Conservation (phyloP, 257 asterid genomes). For the Vinca minor region DNA sequence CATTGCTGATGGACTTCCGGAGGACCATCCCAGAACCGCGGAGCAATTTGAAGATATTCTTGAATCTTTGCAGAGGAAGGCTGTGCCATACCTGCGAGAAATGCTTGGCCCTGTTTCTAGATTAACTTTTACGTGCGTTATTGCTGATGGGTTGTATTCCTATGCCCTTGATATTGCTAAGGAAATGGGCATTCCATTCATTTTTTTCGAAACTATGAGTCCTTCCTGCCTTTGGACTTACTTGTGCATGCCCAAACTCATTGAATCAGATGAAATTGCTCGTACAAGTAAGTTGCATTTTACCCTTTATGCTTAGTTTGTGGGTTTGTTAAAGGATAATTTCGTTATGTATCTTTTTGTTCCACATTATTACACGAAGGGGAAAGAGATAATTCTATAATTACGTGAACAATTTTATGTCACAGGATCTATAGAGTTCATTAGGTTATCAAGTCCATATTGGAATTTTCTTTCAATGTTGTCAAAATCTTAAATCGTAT, state of each 20-base stretch:
- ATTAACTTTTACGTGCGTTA: constrained; percentile 9
- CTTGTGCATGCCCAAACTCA: constrained; percentile 12
- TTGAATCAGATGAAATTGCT: constrained; percentile 16
- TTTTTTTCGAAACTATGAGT: constrained; percentile 14
- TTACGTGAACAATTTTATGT: too few relatives aligned
- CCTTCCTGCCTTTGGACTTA: constrained; percentile 12
- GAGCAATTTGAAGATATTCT: constrained; percentile 12
- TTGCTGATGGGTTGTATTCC: constrained; percentile 12
- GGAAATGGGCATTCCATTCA: constrained; percentile 15
- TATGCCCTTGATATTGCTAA: constrained; percentile 10
- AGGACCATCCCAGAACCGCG: constrained; percentile 16
- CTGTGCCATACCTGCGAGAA: constrained; percentile 8
- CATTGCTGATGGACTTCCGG: constrained; percentile 23
- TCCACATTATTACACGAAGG: too few relatives aligned
- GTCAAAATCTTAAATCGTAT: too few relatives aligned
- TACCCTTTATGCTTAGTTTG: too few relatives aligned
- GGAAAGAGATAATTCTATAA: too few relatives aligned
- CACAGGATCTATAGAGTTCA: too few relatives aligned
- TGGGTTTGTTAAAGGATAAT: too few relatives aligned
- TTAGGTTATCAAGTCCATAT: too few relatives aligned
- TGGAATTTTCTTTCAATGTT: too few relatives aligned
- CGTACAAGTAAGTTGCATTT: constrained; percentile 9
- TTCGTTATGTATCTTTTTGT: too few relatives aligned
- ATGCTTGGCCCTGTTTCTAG: neutral
- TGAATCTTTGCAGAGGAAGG: constrained; percentile 4